Conservation (phyloP, 2,329 filamentous ascomycete genomes). For the Claviceps sp. region DNA sequence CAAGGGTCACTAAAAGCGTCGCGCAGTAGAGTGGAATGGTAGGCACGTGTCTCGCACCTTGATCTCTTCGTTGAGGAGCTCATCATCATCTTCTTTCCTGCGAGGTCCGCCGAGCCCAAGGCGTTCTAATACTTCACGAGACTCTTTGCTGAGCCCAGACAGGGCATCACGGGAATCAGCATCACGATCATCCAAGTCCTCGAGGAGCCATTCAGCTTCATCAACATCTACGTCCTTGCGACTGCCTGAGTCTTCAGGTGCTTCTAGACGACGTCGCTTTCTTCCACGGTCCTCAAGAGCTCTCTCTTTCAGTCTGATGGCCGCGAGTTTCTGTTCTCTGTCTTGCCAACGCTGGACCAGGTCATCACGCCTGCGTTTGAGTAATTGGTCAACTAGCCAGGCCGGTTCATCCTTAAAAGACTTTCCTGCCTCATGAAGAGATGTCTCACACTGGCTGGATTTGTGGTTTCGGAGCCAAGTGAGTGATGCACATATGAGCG, state of each 20-base stretch:
- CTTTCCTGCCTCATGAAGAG: constrained; percentile 29
- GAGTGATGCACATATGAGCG: constrained; percentile 75
- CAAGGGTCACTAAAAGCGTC: constrained; percentile 16
- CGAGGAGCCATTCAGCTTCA: constrained; percentile 61
- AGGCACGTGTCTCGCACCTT: constrained; percentile 36
- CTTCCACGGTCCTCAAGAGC: constrained; percentile 37
- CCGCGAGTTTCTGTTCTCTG: constrained; percentile 57
- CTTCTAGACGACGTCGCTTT: constrained; percentile 33
- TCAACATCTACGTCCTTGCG: constrained; percentile 26
- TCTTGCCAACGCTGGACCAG: constrained; percentile 55
- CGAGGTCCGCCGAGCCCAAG: constrained; percentile 33
- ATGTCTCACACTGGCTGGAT: constrained; percentile 40
- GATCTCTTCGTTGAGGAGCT: constrained; percentile 46
- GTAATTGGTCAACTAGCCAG: constrained; percentile 72
- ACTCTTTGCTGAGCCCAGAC: constrained; percentile 59
- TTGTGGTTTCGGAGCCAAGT: constrained; percentile 88
- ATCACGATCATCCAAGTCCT: constrained; percentile 47
- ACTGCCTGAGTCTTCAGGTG: constrained; percentile 10
- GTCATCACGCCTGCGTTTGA: constrained; percentile 52
- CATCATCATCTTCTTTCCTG: constrained; percentile 25
- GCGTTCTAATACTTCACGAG: constrained; percentile 57
- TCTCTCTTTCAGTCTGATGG: constrained; percentile 49
- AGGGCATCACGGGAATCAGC: constrained; percentile 23
- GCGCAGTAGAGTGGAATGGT: constrained; percentile 2
- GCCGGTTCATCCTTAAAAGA: constrained; percentile 56